Evolutionary conservation across 139 green algal species (phyloP), one percentile per base, ranked within the genome.

Genomic region (Chlorella sp.): DNA sequence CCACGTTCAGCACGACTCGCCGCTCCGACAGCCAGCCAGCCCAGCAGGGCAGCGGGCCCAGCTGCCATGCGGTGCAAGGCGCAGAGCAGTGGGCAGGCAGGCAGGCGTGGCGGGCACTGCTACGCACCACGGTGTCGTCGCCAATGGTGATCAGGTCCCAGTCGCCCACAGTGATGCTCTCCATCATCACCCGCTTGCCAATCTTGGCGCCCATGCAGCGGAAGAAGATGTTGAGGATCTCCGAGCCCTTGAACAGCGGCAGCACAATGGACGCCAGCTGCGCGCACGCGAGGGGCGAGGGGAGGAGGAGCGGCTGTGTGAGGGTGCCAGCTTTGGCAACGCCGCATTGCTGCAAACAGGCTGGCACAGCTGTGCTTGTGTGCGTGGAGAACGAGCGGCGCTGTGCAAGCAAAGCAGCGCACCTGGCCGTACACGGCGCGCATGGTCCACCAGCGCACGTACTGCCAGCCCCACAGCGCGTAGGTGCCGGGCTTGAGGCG

Each of bases 141-240:
- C 84, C 84, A 17, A 84, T 71, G 18, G 65, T 32, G 32, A 88
- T 23, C 57, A 84, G 44, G 23, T 84, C 63, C 30, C 34, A 82
- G 41, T 88, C 84, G 21, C 23, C 47, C 11, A 88, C 20, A 39
- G 60, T 68, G 60, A 30, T 68, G 60, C 60, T 72, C n/a, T 72
- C 30, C n/a, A 72, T 30, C 7, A 39, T 23, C 30, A 72, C 72
- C 12, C 34, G 13, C 51, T n/a, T 21, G 12, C 83, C 83, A 32
- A 87, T 87, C 20, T 70, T 65, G 23, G 73, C 73, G n/a, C 83
- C 83, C 83, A 84, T 73, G 39, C 64, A 72, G 30, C 78, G 64
- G 28, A 74, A 47, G 41, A 55, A 47, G 32, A 38, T 55, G 51
- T 57, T 74, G 26, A 34, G 41, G 26, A 84, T 26, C 39, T 78